Conservation (phyloP, 306 rosid species). For the Hippophae tibetana region DNA sequence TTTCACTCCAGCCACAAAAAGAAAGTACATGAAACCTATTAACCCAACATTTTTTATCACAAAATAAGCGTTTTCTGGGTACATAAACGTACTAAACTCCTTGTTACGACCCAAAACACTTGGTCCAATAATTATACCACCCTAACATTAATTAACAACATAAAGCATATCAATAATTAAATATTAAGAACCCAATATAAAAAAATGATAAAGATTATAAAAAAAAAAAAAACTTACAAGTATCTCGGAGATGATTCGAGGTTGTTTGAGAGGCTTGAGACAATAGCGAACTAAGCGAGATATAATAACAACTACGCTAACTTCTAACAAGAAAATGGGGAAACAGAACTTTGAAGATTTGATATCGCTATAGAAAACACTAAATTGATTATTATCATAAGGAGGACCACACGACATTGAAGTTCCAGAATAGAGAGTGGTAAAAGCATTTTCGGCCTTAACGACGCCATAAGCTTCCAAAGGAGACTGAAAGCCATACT, state of each 20-base stretch:
- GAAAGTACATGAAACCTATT: conserved; percentile 58
- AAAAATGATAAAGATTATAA: background rate
- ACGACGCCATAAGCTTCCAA: conserved; percentile 1
- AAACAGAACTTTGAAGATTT: conserved; percentile 34
- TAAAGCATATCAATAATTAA: background rate
- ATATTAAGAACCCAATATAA: background rate
- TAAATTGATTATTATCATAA: background rate
- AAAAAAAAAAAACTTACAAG: conserved; percentile 35
- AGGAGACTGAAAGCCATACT: background rate
- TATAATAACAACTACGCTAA: conserved; percentile 19
- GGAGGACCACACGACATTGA: conserved; percentile 2
- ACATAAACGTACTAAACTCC: conserved; percentile 18
- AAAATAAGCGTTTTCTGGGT: conserved; percentile 18
- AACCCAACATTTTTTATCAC: conserved; percentile 40
- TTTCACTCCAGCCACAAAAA: conserved; percentile 55
- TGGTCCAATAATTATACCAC: conserved; percentile 76
- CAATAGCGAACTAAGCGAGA: conserved; percentile 32
- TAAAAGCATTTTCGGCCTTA: no score
- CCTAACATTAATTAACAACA: conserved; percentile 27
- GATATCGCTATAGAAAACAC: conserved; percentile 34
- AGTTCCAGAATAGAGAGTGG: background rate
- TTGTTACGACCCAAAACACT: conserved; percentile 38
- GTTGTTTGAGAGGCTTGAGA: conserved; percentile 67
- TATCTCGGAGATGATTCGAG: conserved; percentile 53
- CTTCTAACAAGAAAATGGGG: conserved; percentile 32